phyloP scores from a whole-genome alignment of 2,329 filamentous ascomycete species.

The Knufia fluminis region DNA sequence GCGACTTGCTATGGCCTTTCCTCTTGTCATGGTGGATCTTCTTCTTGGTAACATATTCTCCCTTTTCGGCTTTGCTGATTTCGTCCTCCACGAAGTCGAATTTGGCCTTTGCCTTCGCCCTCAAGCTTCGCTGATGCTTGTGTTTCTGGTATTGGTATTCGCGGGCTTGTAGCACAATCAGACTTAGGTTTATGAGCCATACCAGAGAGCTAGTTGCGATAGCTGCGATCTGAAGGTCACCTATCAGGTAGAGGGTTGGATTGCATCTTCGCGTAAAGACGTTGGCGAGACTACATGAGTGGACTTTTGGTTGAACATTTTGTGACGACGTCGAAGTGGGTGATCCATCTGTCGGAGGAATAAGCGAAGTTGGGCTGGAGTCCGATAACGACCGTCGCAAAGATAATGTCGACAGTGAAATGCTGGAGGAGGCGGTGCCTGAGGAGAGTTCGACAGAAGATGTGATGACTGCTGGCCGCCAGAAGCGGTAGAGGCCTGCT shows the following conservation, averaged over 20 bases:
- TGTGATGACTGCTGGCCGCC: slow-evolving; percentile 20
- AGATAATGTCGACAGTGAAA: background rate
- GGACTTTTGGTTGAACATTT: background rate
- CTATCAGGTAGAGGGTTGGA: slow-evolving; percentile 26
- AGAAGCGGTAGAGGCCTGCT: slow-evolving; percentile 26
- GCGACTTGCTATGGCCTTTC: background rate
- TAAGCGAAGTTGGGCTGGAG: slow-evolving; percentile 1
- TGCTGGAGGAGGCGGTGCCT: background rate
- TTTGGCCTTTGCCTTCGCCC: slow-evolving; percentile 6
- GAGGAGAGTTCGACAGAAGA: slow-evolving; percentile 13
- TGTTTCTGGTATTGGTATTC: slow-evolving; percentile 8
- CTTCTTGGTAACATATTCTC: background rate
- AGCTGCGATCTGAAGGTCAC: slow-evolving; percentile 25
- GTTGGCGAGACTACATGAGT: slow-evolving; percentile 23
- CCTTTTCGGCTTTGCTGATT: background rate
- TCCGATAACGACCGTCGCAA: slow-evolving; percentile 2
- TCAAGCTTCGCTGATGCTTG: slow-evolving; percentile 2
- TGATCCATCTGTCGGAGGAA: background rate
- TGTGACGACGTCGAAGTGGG: background rate
- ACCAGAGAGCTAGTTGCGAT: slow-evolving; percentile 24
- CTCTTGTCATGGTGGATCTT: slow-evolving; percentile 5
- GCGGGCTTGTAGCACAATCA: background rate
- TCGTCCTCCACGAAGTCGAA: slow-evolving; percentile 5
- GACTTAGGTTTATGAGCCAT: slow-evolving; percentile 20
- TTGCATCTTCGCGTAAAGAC: slow-evolving; percentile 25